phyloP scores from a whole-genome alignment of 441 rosid genomes.

The Capsella rubella region DNA sequence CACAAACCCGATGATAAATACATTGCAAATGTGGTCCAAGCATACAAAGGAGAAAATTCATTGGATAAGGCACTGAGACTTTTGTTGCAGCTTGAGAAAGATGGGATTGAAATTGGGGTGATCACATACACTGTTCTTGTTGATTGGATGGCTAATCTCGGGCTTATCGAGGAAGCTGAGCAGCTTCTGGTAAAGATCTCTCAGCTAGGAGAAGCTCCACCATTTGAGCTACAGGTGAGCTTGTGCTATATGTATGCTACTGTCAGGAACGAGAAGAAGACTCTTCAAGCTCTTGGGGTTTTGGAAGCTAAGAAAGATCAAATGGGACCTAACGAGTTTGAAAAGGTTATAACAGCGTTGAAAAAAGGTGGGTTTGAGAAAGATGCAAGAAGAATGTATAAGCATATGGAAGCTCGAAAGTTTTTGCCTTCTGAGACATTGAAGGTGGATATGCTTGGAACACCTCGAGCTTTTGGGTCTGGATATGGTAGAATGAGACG shows the following conservation, averaged over 20 bases:
- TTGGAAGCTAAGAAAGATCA: constrained; percentile 77
- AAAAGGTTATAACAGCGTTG: constrained; percentile 64
- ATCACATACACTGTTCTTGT: constrained; percentile 72
- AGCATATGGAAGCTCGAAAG: constrained; percentile 65
- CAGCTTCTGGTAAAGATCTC: constrained; percentile 71
- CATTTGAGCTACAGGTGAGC: constrained; percentile 69
- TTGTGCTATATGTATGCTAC: constrained; percentile 82
- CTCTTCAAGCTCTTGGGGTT: constrained; percentile 76
- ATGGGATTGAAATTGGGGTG: constrained; percentile 73
- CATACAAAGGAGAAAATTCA: constrained; percentile 65
- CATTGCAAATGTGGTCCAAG: constrained; percentile 71
- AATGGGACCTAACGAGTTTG: constrained; percentile 61
- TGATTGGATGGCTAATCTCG: constrained; percentile 76
- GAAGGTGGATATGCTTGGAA: constrained; percentile 38
- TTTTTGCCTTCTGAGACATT: constrained; percentile 51
- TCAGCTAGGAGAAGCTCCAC: constrained; percentile 75
- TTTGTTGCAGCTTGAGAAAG: constrained; percentile 76
- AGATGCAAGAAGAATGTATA: constrained; percentile 64
- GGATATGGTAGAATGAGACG: constrained; percentile 33
- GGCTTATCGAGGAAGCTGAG: constrained; percentile 83
- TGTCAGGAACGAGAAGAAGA: constrained; percentile 72
- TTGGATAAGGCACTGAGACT: constrained; percentile 78
- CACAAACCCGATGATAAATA: constrained; percentile 71
- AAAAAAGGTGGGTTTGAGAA: constrained; percentile 63
- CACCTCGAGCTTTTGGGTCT: constrained; percentile 33